Evolutionary conservation across 768 basidiomycete species (phyloP).

Genomic region (Agrocybe chaxingu): DNA sequence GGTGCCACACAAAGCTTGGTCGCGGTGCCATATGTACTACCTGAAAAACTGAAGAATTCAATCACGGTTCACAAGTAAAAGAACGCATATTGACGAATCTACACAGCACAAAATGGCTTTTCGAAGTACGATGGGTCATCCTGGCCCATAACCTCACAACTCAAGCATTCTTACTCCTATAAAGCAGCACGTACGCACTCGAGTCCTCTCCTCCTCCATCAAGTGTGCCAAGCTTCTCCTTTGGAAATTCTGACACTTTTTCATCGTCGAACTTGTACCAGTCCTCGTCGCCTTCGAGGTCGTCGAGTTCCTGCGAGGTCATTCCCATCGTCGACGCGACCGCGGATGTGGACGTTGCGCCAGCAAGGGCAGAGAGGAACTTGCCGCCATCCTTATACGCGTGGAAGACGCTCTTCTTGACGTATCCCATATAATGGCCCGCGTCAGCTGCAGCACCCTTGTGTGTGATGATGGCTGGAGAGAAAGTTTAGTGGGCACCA

Average conservation of each 20-base stretch:
- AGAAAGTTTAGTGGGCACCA: constrained; percentile 3
- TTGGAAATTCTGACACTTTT: constrained; percentile 82
- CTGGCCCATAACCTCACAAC: too few relatives aligned
- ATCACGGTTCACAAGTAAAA: too few relatives aligned
- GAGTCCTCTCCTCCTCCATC: constrained; percentile 94
- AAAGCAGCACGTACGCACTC: constrained; percentile 85
- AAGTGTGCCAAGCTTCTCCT: constrained; percentile 78
- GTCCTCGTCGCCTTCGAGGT: constrained; percentile 64
- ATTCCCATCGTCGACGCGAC: constrained; percentile 8
- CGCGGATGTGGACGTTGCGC: background rate
- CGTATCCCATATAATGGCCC: constrained; percentile 94
- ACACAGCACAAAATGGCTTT: too few relatives aligned
- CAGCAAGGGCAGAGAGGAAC: constrained; percentile 3
- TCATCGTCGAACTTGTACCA: constrained; percentile 99
- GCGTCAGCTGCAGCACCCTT: constrained; percentile 94
- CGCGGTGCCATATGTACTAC: too few relatives aligned
- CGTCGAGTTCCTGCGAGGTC: constrained; percentile 33
- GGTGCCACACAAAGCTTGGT: too few relatives aligned
- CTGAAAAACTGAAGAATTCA: too few relatives aligned
- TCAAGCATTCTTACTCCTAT: constrained; percentile 54
- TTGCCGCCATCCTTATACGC: constrained; percentile 24
- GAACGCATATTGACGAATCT: too few relatives aligned
- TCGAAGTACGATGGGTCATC: too few relatives aligned
- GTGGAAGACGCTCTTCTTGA: constrained; percentile 73
- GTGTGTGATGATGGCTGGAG: constrained; percentile 87